Base-by-base conservation (phyloP, 2,329 filamentous ascomycete species). In the Microcyclospora tardicrescens region DNA sequence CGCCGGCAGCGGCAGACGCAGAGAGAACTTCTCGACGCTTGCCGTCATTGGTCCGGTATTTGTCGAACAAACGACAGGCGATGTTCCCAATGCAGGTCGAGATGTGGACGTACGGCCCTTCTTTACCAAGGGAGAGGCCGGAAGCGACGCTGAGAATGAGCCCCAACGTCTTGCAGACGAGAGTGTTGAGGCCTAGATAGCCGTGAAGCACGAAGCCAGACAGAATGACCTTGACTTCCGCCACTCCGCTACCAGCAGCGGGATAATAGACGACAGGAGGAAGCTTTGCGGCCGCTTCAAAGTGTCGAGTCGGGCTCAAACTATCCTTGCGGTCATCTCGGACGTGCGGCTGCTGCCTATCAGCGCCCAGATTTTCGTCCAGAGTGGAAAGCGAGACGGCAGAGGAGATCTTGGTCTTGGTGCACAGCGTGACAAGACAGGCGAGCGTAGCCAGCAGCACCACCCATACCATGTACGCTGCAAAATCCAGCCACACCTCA, bases 131-230 rank as follows among this genome's bases (percentile, higher is more conserved):
- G 56, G 86, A 94, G 43, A 98, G 70, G 3, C 91, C 91, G 2
- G 91, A 96, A 1, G 86, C 81, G 30, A 96, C 86, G 57, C 84
- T 93, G 40, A 96, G 69, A 42, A 95, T 75, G 34, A 98, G 66
- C 11, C 81, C 86, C 12, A 82, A 53, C 1, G 84, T 83, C 59
- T 98, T 98, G 62, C 93, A 73, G 5, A 89, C 61, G 24, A 98
- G 69, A 0, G 91, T 96, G 55, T 81, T 83, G 30, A 93, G 61
- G 50, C 91, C 91, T 6, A 98, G 72, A 57, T 96, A 96, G 1
- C 91, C 89, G 67, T 96, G 91, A 39, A 98, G 68, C 39, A 98
- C 89, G 54, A 96, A 98, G 5, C 91, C 91, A 53, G 86, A 95
- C n/a, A 96, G 73, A 42, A 96, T 96, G 43, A 96, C 91, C 47